Evolutionary conservation across 2,329 filamentous ascomycete species (phyloP).

Genomic region (Cryphonectria naterciae): DNA sequence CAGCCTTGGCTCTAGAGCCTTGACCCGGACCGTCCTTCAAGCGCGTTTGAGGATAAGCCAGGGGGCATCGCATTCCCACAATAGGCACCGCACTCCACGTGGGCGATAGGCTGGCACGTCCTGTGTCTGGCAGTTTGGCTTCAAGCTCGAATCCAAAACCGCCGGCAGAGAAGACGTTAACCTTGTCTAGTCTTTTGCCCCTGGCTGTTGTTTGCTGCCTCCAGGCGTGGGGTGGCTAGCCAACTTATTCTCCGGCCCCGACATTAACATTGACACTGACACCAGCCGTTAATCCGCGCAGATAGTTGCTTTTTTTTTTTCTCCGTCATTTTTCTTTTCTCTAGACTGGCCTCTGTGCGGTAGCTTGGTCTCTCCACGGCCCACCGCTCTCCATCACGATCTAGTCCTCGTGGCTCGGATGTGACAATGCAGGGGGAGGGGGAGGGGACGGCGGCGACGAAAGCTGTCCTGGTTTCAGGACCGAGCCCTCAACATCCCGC

Average conservation of each 20-base stretch:
- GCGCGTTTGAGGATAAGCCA: constrained; percentile 27
- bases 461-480: constrained; percentile 23
- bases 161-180: background rate
- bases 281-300: background rate
- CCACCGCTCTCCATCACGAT: constrained; percentile 10
- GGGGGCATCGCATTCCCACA: constrained; percentile 18
- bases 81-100: constrained; percentile 14
- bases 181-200: constrained; percentile 1
- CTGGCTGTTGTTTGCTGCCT: background rate
- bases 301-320: background rate
- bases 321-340: background rate
- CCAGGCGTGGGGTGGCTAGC: background rate
- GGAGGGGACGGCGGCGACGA: background rate
- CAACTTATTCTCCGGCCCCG: constrained; percentile 3
- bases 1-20: background rate
- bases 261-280: background rate
- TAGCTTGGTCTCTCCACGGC: background rate
- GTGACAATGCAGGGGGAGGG: constrained; percentile 24
- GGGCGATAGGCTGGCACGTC: constrained; percentile 26
- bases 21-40: constrained; percentile 10
- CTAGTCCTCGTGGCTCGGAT: constrained; percentile 22
- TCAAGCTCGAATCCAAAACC: constrained; percentile 5
- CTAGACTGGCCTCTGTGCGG: constrained; percentile 2
- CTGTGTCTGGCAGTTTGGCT: constrained; percentile 9
- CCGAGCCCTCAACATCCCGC: constrained; percentile 9